Percentiles rank a stretch among this genome's conserved stretches.
Conservation (phyloP, 257 asterid genomes). For the Gentiana macrophylla region DNA sequence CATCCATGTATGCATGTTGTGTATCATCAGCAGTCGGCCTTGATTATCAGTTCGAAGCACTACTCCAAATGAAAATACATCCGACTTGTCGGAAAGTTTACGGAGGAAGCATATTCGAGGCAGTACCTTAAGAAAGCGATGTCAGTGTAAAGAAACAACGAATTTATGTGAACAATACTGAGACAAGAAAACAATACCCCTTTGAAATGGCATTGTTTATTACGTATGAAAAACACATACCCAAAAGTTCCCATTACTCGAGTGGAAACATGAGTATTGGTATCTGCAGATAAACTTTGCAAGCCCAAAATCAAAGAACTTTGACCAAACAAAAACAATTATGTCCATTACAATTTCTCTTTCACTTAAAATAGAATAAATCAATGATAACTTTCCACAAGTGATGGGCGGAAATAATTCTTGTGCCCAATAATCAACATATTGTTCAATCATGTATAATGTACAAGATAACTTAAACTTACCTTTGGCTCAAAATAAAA, state of each 20-base stretch:
- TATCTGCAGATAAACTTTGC: conserved; percentile 59
- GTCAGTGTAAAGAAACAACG: conserved; percentile 10
- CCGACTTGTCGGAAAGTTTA: conserved; percentile 77
- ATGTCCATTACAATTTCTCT: too few relatives aligned
- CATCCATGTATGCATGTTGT: conserved; percentile 45
- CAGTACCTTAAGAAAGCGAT: conserved; percentile 31
- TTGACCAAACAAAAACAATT: conserved; percentile 21
- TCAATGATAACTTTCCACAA: too few relatives aligned
- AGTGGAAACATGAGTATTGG: conserved; percentile 81
- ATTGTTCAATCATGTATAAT: too few relatives aligned
- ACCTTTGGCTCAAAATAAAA: conserved; percentile 79
- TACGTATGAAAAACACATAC: conserved; percentile 17
- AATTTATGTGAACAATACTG: not conserved
- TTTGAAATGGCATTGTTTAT: too few relatives aligned
- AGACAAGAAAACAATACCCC: not conserved
- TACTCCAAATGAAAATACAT: conserved; percentile 83
- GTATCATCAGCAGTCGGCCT: too few relatives aligned
- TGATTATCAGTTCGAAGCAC: conserved; percentile 84
- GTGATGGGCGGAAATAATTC: too few relatives aligned
- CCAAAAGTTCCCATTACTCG: conserved; percentile 98
- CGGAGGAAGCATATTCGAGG: conserved; percentile 77
- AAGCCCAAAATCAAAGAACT: conserved; percentile 93
- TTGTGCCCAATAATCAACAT: too few relatives aligned
- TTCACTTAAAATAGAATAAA: too few relatives aligned
- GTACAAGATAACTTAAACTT: not conserved